These are phyloP conservation scores for Fusarium acutatum DNA, from an alignment of 2,329 filamentous ascomycete genomes.

Conservation along the genomic window DNA sequence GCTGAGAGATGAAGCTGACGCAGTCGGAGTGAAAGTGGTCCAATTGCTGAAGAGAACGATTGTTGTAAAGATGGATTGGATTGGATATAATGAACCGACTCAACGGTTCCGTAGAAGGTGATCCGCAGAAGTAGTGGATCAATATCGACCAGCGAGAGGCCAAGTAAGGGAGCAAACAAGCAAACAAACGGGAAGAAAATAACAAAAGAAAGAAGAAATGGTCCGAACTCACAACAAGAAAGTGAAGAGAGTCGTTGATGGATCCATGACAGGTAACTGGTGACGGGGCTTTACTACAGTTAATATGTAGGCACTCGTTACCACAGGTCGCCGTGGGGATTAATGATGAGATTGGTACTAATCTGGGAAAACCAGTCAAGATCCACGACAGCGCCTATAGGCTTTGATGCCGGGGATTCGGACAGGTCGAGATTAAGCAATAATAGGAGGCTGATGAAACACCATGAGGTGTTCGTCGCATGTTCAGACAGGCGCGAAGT, in stretches of 20 bases:
- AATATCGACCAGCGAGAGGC: slow-evolving; percentile 35
- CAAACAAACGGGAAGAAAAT: slow-evolving; percentile 9
- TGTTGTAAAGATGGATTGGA: background rate
- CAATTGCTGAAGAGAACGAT: slow-evolving; percentile 16
- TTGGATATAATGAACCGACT: slow-evolving; percentile 14
- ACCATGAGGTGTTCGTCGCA: slow-evolving; percentile 34
- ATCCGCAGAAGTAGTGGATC: slow-evolving; percentile 13
- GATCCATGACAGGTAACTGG: slow-evolving; percentile 57
- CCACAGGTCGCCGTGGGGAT: slow-evolving; percentile 19
- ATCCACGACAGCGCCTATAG: slow-evolving; percentile 40
- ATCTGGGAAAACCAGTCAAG: slow-evolving; percentile 27
- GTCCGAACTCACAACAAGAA: slow-evolving; percentile 70
- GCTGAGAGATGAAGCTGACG: slow-evolving; percentile 28
- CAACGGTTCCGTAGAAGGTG: slow-evolving; percentile 13
- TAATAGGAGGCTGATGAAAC: slow-evolving; percentile 40
- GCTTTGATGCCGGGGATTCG: slow-evolving; percentile 13
- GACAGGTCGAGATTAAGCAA: slow-evolving; percentile 26
- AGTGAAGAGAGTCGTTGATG: slow-evolving; percentile 72
- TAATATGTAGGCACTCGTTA: slow-evolving; percentile 39
- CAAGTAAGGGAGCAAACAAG: slow-evolving; percentile 22
- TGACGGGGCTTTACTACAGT: slow-evolving; percentile 26
- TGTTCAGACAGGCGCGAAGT: slow-evolving; percentile 36
- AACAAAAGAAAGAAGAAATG: slow-evolving; percentile 35
- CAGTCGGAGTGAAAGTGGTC: slow-evolving; percentile 15
- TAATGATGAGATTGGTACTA: slow-evolving; percentile 16